Conservation (phyloP, 2,329 filamentous ascomycete species). For the Penicillium sp. region DNA sequence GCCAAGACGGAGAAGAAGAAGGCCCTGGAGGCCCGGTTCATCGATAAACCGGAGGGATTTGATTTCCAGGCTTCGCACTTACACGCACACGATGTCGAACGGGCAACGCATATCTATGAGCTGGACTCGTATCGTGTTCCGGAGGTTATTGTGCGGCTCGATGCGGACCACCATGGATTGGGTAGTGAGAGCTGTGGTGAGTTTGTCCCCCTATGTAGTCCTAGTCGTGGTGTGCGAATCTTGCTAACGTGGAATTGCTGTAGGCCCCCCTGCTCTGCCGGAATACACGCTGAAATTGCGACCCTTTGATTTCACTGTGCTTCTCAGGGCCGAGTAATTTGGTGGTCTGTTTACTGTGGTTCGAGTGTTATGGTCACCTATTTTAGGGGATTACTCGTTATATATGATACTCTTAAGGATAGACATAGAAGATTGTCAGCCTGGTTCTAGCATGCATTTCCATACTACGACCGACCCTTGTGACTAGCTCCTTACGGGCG, state of each 20-base stretch:
- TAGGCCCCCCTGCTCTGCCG: background rate
- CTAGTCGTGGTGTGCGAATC: background rate
- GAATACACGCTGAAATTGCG: background rate
- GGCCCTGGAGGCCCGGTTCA: background rate
- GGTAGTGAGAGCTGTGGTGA: background rate
- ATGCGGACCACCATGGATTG: background rate
- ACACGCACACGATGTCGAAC: background rate
- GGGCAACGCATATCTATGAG: background rate
- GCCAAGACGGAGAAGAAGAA: background rate
- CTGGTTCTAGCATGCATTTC: no score
- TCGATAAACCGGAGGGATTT: background rate
- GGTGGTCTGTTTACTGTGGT: no score
- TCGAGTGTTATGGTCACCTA: no score
- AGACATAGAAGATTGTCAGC: no score
- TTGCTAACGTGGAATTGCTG: background rate
- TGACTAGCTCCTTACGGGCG: no score
- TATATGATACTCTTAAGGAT: no score
- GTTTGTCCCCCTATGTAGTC: background rate
- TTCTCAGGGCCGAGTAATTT: background rate
- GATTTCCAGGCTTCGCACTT: background rate
- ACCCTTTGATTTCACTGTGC: background rate
- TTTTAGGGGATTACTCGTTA: no score
- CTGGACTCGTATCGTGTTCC: background rate
- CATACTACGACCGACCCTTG: no score
- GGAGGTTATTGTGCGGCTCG: background rate